Percentiles rank a stretch among this genome's conserved stretches.
Conservation (phyloP, 2,329 filamentous ascomycete genomes). For the Monosporascus sp. region DNA sequence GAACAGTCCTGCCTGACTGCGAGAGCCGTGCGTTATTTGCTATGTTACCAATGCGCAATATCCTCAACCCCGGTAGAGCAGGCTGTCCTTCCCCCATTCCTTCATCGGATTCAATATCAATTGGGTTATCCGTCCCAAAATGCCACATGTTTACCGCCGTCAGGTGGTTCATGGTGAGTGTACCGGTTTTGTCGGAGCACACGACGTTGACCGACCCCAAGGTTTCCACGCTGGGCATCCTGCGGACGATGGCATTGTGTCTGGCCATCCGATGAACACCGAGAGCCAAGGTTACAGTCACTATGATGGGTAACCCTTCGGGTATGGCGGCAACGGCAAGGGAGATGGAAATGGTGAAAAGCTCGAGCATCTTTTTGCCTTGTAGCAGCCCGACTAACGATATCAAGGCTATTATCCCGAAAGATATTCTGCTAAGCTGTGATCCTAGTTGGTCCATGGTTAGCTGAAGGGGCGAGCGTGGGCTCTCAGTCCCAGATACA, state of each 20-base stretch:
- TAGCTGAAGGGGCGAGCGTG: slow-evolving; percentile 85
- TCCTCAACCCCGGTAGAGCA: slow-evolving; percentile 70
- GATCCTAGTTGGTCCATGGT: slow-evolving; percentile 98
- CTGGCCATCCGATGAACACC: slow-evolving; percentile 96
- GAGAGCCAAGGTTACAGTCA: slow-evolving; percentile 91
- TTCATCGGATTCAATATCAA: slow-evolving; percentile 51
- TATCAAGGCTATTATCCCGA: slow-evolving; percentile 89
- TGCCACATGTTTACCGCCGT: slow-evolving; percentile 96
- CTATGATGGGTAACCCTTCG: slow-evolving; percentile 94
- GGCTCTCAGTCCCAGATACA: slow-evolving; percentile 90
- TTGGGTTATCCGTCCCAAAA: slow-evolving; percentile 60
- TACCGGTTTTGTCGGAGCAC: slow-evolving; percentile 97
- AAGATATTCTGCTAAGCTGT: slow-evolving; percentile 94
- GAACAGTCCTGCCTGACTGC: slow-evolving; percentile 69
- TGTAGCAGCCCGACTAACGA: slow-evolving; percentile 86
- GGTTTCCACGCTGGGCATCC: slow-evolving; percentile 95
- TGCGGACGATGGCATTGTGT: slow-evolving; percentile 89
- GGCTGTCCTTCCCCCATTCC: slow-evolving; percentile 53
- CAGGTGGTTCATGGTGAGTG: slow-evolving; percentile 97
- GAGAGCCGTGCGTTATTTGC: slow-evolving; percentile 89
- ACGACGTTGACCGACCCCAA: slow-evolving; percentile 99
- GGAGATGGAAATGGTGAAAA: slow-evolving; percentile 96
- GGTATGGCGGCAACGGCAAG: slow-evolving; percentile 94
- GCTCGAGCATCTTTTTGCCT: slow-evolving; percentile 83
- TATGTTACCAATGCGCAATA: slow-evolving; percentile 90